A percentile compares a stretch with the other conserved stretches of the same genome.
Conservation (phyloP, 306 rosid species). For the Cicer cuneatum region DNA sequence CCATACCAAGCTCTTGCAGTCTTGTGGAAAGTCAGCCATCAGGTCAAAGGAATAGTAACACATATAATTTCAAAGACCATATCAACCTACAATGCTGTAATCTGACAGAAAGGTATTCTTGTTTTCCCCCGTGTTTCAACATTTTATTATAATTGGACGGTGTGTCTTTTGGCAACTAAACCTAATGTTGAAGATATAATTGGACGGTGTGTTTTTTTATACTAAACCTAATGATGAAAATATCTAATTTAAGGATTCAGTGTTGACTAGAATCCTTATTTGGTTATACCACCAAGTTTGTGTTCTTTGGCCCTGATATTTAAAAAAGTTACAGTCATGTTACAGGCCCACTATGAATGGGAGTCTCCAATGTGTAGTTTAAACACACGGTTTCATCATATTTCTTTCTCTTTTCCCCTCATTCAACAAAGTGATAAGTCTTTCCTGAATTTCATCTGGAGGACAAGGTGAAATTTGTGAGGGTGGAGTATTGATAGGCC, state of each 20-base stretch:
- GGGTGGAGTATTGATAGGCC: too few relatives aligned
- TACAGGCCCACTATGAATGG: not conserved
- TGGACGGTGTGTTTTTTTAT: slow-evolving; percentile 27
- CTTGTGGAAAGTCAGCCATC: slow-evolving; percentile 48
- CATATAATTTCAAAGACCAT: slow-evolving; percentile 46
- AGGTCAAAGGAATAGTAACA: slow-evolving; percentile 43
- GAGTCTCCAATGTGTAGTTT: not conserved
- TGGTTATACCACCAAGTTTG: slow-evolving; percentile 17
- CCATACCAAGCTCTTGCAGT: slow-evolving; percentile 50
- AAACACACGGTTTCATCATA: too few relatives aligned
- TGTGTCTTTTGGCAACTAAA: slow-evolving; percentile 36
- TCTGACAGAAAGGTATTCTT: slow-evolving; percentile 63
- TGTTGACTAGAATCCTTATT: slow-evolving; percentile 32
- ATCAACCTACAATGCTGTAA: slow-evolving; percentile 54
- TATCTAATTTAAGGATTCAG: slow-evolving; percentile 27
- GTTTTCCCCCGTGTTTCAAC: slow-evolving; percentile 1
- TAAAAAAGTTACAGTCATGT: not conserved
- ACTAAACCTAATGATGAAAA: slow-evolving; percentile 28
- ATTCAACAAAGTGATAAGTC: too few relatives aligned
- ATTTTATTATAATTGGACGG: slow-evolving; percentile 28
- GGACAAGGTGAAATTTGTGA: too few relatives aligned
- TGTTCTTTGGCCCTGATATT: slow-evolving; percentile 15
- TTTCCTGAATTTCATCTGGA: too few relatives aligned
- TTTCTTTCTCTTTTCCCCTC: too few relatives aligned
- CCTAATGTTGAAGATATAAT: not conserved